Percentiles rank a stretch among this genome's conserved stretches.
These are phyloP conservation scores for Phytophthora colocasiae DNA, from an alignment of 352 stramenopile genomes.

Conservation along the genomic window DNA sequence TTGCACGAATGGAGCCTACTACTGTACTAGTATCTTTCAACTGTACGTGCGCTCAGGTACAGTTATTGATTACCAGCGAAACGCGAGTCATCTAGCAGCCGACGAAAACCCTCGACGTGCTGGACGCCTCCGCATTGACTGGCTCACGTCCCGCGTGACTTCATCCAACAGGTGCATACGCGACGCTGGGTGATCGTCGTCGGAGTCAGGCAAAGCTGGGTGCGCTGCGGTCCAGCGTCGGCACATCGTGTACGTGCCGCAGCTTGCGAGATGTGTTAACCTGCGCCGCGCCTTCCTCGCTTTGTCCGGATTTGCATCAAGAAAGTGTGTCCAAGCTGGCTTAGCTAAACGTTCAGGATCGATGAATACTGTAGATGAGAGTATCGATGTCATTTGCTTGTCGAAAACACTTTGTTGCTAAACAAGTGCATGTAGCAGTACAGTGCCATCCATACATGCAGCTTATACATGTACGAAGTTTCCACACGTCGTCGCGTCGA, in stretches of 20 bases:
- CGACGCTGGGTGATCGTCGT: background rate
- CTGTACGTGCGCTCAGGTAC: background rate
- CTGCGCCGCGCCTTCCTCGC: background rate
- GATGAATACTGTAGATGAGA: too few relatives aligned
- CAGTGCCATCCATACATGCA: too few relatives aligned
- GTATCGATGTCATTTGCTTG: too few relatives aligned
- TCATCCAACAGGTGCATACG: background rate
- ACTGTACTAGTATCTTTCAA: background rate
- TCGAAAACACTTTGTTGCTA: too few relatives aligned
- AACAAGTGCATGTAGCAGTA: too few relatives aligned
- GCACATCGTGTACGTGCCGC: too few relatives aligned
- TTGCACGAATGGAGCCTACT: background rate
- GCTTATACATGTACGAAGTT: too few relatives aligned
- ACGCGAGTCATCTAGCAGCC: slow-evolving; percentile 16
- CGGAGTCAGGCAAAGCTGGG: slow-evolving; percentile 1
- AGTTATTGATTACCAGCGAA: slow-evolving; percentile 1
- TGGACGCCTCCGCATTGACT: background rate
- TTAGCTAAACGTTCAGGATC: background rate
- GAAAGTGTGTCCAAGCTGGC: slow-evolving; percentile 6
- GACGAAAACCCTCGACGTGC: slow-evolving; percentile 2
- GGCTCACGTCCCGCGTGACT: slow-evolving; percentile 10
- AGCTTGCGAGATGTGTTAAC: background rate
- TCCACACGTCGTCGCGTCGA: too few relatives aligned
- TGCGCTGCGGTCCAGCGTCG: slow-evolving; percentile 14
- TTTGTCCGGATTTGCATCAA: background rate